These are phyloP conservation scores for Lepraria neglecta DNA, from an alignment of 495 filamentous ascomycete species.

Conservation along the genomic window DNA sequence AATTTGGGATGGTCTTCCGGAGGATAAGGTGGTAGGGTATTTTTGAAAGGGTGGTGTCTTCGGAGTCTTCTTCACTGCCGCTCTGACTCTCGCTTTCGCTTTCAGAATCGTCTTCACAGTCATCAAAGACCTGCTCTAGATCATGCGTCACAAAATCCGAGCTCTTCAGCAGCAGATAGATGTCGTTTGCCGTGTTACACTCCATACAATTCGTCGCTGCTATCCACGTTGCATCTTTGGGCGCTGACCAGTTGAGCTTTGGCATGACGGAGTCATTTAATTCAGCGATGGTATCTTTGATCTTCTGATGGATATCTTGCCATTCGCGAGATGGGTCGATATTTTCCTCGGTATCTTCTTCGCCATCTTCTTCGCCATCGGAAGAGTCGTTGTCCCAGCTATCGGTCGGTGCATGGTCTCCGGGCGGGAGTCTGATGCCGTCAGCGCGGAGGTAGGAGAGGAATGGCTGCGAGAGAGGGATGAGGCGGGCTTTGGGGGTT, in stretches of 20 bases:
- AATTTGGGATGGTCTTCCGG: slow-evolving; percentile 69
- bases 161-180: slow-evolving; percentile 88
- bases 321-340: slow-evolving; percentile 53
- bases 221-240: slow-evolving; percentile 97
- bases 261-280: slow-evolving; percentile 78
- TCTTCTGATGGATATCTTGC: slow-evolving; percentile 66
- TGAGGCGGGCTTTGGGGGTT: slow-evolving; percentile 75
- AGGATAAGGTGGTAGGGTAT: slow-evolving; percentile 69
- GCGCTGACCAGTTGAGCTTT: slow-evolving; percentile 95
- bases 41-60: neutral
- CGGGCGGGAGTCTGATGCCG: slow-evolving; percentile 78
- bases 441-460: slow-evolving; percentile 84
- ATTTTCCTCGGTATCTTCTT: slow-evolving; percentile 39
- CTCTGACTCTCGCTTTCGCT: slow-evolving; percentile 16
- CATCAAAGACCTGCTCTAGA: slow-evolving; percentile 86
- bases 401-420: slow-evolving; percentile 33
- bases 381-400: slow-evolving; percentile 35
- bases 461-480: slow-evolving; percentile 69
- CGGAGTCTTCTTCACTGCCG: neutral
- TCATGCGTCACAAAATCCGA: slow-evolving; percentile 93
- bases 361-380: slow-evolving; percentile 29
- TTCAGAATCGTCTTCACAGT: slow-evolving; percentile 48
- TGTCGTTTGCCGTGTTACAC: slow-evolving; percentile 77
- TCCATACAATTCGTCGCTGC: slow-evolving; percentile 82
- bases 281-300: slow-evolving; percentile 68